These are phyloP conservation scores for Pseudocercospora musae DNA, from an alignment of 2,329 filamentous ascomycete species.

Conservation along the genomic window DNA sequence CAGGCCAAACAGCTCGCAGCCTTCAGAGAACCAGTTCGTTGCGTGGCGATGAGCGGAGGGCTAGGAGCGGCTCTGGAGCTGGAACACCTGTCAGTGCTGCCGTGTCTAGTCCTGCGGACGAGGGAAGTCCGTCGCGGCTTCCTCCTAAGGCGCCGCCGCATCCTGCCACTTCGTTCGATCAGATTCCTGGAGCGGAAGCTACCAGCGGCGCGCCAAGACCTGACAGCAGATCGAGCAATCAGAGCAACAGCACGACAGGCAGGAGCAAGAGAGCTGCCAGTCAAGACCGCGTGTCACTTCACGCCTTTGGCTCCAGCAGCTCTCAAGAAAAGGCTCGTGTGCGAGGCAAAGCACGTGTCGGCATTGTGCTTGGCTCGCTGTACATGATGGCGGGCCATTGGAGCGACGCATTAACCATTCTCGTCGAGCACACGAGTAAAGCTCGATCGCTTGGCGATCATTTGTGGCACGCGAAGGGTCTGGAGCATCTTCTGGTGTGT, in stretches of 20 bases:
- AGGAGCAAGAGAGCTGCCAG: conserved; percentile 27
- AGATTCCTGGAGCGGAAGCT: conserved; percentile 46
- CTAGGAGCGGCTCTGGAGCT: conserved; percentile 22
- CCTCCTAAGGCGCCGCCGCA: conserved; percentile 30
- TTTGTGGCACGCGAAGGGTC: conserved; percentile 93
- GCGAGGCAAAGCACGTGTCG: conserved; percentile 75
- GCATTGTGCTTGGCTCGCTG: conserved; percentile 76
- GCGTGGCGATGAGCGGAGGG: conserved; percentile 23
- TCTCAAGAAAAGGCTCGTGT: conserved; percentile 61
- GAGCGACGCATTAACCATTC: conserved; percentile 80
- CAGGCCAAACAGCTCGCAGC: conserved; percentile 49
- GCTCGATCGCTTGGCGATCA: conserved; percentile 82
- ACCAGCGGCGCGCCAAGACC: conserved; percentile 39
- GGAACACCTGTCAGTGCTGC: conserved; percentile 21
- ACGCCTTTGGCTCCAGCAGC: conserved; percentile 62
- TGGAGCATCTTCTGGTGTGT: conserved; percentile 82
- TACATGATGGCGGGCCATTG: conserved; percentile 88
- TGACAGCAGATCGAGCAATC: conserved; percentile 30
- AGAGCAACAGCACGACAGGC: conserved; percentile 16
- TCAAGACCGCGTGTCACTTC: conserved; percentile 59
- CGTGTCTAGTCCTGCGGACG: conserved; percentile 27
- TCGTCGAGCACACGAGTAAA: conserved; percentile 73
- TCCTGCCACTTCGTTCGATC: conserved; percentile 54
- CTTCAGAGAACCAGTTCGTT: conserved; percentile 37
- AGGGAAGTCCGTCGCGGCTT: conserved; percentile 24